Evolutionary conservation across 768 basidiomycete genomes (phyloP).

Genomic region (Boletus coccyginus): DNA sequence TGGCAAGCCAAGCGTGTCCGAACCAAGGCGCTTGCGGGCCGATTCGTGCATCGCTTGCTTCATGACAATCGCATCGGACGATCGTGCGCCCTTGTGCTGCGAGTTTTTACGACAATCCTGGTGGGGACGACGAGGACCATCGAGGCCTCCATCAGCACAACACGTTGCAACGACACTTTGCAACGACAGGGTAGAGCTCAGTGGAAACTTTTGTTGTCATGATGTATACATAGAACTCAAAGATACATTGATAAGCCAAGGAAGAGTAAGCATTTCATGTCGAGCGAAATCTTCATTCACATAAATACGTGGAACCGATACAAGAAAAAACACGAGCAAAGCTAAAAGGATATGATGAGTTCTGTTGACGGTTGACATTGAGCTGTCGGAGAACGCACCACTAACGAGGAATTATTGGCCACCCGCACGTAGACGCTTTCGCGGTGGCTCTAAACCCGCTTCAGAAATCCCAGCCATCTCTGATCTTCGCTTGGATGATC

Average conservation of each 20-base stretch:
- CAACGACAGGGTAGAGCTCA: no score
- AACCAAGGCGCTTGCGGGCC: slow-evolving; percentile 69
- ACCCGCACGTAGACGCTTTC: neutral
- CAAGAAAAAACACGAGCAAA: neutral
- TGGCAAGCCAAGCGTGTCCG: slow-evolving; percentile 50
- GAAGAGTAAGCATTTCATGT: no score
- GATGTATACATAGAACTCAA: no score
- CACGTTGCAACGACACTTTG: neutral
- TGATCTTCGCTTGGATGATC: neutral
- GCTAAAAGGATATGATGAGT: neutral
- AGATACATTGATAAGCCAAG: no score
- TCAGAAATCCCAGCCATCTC: neutral
- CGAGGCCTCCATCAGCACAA: slow-evolving; percentile 1
- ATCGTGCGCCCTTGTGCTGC: slow-evolving; percentile 50
- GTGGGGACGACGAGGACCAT: slow-evolving; percentile 71
- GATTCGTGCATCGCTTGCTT: slow-evolving; percentile 83
- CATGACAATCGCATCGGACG: slow-evolving; percentile 79
- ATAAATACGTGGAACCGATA: no score
- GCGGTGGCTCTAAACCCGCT: neutral
- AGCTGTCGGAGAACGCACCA: neutral
- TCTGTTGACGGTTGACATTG: neutral
- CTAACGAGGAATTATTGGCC: neutral
- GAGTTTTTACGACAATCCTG: slow-evolving; percentile 60
- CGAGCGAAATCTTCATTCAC: no score
- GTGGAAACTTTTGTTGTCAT: no score